Evolutionary conservation across 164 flowering plant genomes (phyloP), one percentile per base, ranked within the genome.

Genomic region (Protea cynaroides): DNA sequence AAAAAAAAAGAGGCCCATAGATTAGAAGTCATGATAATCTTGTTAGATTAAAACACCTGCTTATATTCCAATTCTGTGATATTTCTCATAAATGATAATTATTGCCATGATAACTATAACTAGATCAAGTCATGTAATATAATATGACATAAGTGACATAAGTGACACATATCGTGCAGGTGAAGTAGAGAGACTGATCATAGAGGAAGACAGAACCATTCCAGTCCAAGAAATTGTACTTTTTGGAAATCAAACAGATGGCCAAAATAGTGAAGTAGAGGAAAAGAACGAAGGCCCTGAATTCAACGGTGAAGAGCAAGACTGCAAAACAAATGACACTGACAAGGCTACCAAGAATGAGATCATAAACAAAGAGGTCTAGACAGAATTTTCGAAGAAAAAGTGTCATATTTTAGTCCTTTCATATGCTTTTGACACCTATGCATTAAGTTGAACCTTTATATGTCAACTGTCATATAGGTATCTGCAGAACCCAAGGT

Each of bases 161-260:
- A 47, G 17, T 22, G 36, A 61, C 17, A 56, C 34, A 54, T 44
- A 22, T 43, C 55, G 8, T 53, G 56, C 69, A 70, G 67, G 43
- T 54, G 44, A 50, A 59, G 25, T 1, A 59, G 47, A 53, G 22
- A 58, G 59, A 24, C 47, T 3, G 23, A 59, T 58, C 49, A 34
- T 44, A 44, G 65, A 53, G 29, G 65, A 59, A 64, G 54, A 25
- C 10, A n/a, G 13, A 14, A 18, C 13, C 44, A 34, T 64, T 25
- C 18, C 54, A 23, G 56, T 59, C 47, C 59, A 53, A 22, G 21
- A 9, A 21, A 47, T n/a, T 25, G 25, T 50, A 18, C 3, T 55
- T 44, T 14, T 17, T 55, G 43, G 40, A 62, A 55, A 56, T 34
- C 61, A 55, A 46, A 56, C 51, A 50, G 23, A 18, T 49, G 43